phyloP scores from a whole-genome alignment of 2,329 filamentous ascomycete species.

The Verticillium albo-atrum region DNA sequence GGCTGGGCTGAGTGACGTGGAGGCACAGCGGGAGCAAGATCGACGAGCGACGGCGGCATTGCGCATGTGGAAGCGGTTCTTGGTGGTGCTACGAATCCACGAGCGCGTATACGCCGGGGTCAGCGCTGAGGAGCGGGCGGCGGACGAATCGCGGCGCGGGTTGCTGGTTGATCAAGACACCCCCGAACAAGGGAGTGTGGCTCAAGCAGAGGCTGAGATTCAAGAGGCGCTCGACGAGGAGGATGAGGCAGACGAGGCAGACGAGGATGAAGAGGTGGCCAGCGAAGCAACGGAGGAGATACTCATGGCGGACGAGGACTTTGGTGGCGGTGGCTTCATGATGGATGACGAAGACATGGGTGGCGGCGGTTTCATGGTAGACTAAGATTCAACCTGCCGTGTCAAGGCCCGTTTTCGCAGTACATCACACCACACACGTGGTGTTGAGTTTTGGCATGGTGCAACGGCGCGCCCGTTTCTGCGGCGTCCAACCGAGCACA shows the following conservation, averaged over 20 bases:
- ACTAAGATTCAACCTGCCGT: slow-evolving; percentile 15
- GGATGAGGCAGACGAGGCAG: slow-evolving; percentile 18
- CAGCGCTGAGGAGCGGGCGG: slow-evolving; percentile 39
- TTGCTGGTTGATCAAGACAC: background rate
- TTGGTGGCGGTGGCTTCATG: slow-evolving; percentile 42
- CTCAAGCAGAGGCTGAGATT: background rate
- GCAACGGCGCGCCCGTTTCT: no score
- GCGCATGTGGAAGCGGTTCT: slow-evolving; percentile 62
- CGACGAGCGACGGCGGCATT: slow-evolving; percentile 69
- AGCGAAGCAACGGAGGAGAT: slow-evolving; percentile 40
- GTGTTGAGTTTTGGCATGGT: no score
- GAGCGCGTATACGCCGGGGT: slow-evolving; percentile 65
- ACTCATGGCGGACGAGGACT: slow-evolving; percentile 34
- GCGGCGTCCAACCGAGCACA: no score
- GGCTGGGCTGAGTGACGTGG: slow-evolving; percentile 60
- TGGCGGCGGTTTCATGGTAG: slow-evolving; percentile 41
- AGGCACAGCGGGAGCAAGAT: slow-evolving; percentile 61
- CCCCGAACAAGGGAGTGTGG: slow-evolving; percentile 29
- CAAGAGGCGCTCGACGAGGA: slow-evolving; percentile 15
- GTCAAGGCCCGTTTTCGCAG: no score
- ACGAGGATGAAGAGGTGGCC: slow-evolving; percentile 22
- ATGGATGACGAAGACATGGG: slow-evolving; percentile 38
- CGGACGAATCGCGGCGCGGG: slow-evolving; percentile 21
- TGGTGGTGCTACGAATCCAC: slow-evolving; percentile 72
- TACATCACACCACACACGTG: no score